These are phyloP conservation scores for Magnusiomyces ingens DNA, from an alignment of 1,139 yeast genomes.

Conservation along the genomic window DNA sequence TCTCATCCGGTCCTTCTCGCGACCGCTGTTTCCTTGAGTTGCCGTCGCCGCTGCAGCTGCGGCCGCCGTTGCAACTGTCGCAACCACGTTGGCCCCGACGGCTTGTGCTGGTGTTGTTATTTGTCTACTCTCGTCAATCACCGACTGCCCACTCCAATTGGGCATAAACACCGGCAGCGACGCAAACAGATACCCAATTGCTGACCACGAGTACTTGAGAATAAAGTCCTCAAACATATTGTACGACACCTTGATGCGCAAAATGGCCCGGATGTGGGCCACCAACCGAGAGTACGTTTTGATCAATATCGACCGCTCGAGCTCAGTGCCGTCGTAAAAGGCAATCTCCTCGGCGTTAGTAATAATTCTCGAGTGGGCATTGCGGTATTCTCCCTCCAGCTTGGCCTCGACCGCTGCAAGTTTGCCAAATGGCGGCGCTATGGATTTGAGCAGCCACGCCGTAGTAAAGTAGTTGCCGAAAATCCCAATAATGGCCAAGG, in stretches of 20 bases:
- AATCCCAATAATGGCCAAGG: constrained; percentile 75
- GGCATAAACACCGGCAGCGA: constrained; percentile 72
- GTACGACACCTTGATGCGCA: constrained; percentile 48
- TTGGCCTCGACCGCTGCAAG: constrained; percentile 61
- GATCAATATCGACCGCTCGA: constrained; percentile 64
- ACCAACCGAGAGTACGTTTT: constrained; percentile 56
- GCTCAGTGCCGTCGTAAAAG: constrained; percentile 82
- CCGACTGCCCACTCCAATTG: constrained; percentile 30
- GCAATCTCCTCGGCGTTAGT: constrained; percentile 92
- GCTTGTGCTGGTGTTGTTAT: constrained; percentile 17
- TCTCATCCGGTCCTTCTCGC: constrained; percentile 50
- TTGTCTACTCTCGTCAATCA: constrained; percentile 22
- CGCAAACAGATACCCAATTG: constrained; percentile 84
- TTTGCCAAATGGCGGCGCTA: constrained; percentile 84
- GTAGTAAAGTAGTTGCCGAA: constrained; percentile 75
- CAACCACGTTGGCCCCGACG: constrained; percentile 17
- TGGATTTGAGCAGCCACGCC: constrained; percentile 63
- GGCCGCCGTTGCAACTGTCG: background rate
- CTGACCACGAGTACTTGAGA: constrained; percentile 90
- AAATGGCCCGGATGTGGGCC: constrained; percentile 41
- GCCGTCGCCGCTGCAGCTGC: background rate
- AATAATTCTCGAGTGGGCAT: constrained; percentile 77
- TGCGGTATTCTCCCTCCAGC: constrained; percentile 84
- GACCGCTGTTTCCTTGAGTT: background rate
- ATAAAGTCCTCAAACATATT: constrained; percentile 79